Evolutionary conservation across 257 asterid genomes (phyloP).

Genomic region (Coffea eugenioides): DNA sequence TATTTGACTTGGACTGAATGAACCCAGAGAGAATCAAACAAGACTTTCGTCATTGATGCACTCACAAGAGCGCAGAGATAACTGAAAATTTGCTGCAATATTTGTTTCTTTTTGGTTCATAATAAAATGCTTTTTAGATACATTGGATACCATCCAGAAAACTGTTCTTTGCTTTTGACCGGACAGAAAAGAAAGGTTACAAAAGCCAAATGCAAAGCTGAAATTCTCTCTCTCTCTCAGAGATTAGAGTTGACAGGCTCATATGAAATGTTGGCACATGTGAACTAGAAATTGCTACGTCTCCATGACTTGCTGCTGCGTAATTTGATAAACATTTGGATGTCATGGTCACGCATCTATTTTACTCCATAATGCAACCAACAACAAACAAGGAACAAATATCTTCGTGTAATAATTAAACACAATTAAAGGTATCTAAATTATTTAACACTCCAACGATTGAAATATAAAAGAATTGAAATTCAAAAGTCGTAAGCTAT

Average conservation of each 20-base stretch:
- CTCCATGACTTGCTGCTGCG: background rate
- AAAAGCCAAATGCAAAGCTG: constrained; percentile 7
- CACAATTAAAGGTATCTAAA: background rate
- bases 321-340: background rate
- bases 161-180: constrained; percentile 24
- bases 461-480: background rate
- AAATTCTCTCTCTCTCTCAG: constrained; percentile 2
- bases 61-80: background rate
- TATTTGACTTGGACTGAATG: background rate
- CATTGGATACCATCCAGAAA: constrained; percentile 14
- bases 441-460: background rate
- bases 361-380: background rate
- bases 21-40: background rate
- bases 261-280: constrained; percentile 7
- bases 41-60: background rate
- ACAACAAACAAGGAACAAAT: background rate
- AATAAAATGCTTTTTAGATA: background rate
- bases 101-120: background rate
- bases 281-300: background rate
- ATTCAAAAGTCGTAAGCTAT: constrained; percentile 8
- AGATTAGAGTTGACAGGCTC: background rate
- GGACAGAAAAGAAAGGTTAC: constrained; percentile 5
- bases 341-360: background rate
- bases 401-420: background rate
- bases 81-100: background rate